Evolutionary conservation across 2,329 filamentous ascomycete genomes (phyloP), one percentile per base, ranked within the genome.

Genomic region (Beauveria brongniartii): DNA sequence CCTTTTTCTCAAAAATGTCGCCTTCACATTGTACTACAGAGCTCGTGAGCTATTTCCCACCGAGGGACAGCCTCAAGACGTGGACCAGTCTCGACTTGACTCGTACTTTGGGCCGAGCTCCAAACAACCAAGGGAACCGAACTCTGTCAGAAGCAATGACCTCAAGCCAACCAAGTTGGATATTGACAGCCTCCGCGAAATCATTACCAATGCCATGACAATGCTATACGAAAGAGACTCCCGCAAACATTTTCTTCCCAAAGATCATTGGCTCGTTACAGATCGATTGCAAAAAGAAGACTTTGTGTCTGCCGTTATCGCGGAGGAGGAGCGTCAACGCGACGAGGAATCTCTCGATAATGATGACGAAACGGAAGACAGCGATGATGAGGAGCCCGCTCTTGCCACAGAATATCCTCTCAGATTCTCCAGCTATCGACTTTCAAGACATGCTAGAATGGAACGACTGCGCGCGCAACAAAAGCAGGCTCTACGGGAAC

Each of bases 201-300:
- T 93, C 3, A 85, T 92, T 7, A 95, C 91, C 2, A 87, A 86
- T 3, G 82, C 95, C 0, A 80, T 97, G 69, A 87, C 89, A 61
- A 93, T 95, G 82, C 78, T 97, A 9, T 97, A 97, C 70, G 92
- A 97, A 73, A 82, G 93, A 71, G 93, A 97, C 72, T 99, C 94
- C 8, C 82, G 94, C 63, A 85, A 92, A 24, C 86, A 83, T 34
- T 97, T 97, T 70, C 75, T 97, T 24, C 89, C 91, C 1, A 75
- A 81, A n/a, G 83, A 86, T 54, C 92, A 96, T 71, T 99, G 94
- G 94, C 79, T 97, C 41, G 97, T 97, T 92, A 94, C 89, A 2
- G 80, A 79, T 1, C 88, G 86, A 63, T 90, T 97, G 61, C 89
- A 97, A 68, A 94, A 96, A 87, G 86, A 89, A 64, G 85, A 88